Evolutionary conservation across 2,329 filamentous ascomycete species (phyloP), one percentile per base, ranked within the genome.

Genomic region (Neonectria faginata): DNA sequence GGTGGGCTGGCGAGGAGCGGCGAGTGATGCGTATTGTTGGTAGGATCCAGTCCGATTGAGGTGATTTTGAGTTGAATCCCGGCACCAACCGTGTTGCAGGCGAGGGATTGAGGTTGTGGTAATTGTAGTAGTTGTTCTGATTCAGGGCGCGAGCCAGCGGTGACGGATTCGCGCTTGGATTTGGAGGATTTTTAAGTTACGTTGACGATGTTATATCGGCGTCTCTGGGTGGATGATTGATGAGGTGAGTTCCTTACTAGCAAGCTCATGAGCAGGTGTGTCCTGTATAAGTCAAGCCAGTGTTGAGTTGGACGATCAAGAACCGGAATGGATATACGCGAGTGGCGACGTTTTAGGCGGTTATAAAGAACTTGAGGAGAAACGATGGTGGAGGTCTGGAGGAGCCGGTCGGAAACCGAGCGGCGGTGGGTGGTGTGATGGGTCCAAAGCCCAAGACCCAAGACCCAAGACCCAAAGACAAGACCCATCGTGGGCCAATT

Each of bases 391-490:
- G 66, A 39, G 36, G 36, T 39, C 36, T 39, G 56, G 52, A 69
- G 65, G 63, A 67, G 64, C 69, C 72, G 72, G 67, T 73, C 72
- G 72, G 72, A 74, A 58, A 66, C 72, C 72, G 72, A 74, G 48
- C 62, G 63, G 70, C 68, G 70, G 68, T 71, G 69, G 71, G 67
- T 74, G 72, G 72, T 71, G 70, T 71, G 72, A 74, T 73, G 72
- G 72, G 67, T 67, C 69, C 67, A 54, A 62, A 10, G 11, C 10
- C 31, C 31, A 33, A 33, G 11, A 31, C 22, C 22, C 29, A 10
- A 10, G 29, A 39, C 36, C 36, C 33, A 39, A 16, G 33, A 39
- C 36, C 36, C 36, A 14, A 39, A 16, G 33, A 39, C 36, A 33
- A 12, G 62, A 66, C 62, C 70, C 69, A 70, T 69, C 65, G 62